These are phyloP conservation scores for Chenopodium berlandieri DNA, from an alignment of 148 eudicot genomes.

Conservation along the genomic window DNA sequence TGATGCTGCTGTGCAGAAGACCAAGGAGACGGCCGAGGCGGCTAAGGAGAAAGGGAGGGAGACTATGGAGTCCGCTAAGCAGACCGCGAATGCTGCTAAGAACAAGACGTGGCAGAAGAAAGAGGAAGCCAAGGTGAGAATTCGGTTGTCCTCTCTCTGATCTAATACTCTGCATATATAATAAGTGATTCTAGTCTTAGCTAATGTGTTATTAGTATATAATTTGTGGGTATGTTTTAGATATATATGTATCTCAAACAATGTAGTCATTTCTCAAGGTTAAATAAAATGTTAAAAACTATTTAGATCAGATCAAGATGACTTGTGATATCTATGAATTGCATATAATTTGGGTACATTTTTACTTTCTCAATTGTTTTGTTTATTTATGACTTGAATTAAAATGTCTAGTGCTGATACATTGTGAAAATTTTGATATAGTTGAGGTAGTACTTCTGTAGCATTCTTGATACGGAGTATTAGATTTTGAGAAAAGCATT, in stretches of 20 bases:
- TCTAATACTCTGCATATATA: too few species aligned
- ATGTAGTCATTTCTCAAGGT: background rate
- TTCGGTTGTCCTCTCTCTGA: conserved; percentile 30
- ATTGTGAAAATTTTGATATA: too few species aligned
- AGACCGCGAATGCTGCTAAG: conserved; percentile 18
- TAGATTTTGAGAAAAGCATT: too few species aligned
- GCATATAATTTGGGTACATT: background rate
- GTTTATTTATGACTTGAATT: too few species aligned
- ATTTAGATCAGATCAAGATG: background rate
- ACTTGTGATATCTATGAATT: background rate
- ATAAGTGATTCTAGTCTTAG: too few species aligned
- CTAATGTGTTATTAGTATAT: background rate
- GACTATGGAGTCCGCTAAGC: conserved; percentile 19
- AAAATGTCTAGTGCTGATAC: too few species aligned
- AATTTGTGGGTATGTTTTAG: background rate
- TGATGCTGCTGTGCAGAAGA: conserved; percentile 25
- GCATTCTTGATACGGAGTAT: too few species aligned
- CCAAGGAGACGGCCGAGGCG: conserved; percentile 25
- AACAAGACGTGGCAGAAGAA: conserved; percentile 27
- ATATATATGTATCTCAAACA: background rate
- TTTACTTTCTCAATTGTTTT: too few species aligned
- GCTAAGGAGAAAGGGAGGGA: conserved; percentile 19
- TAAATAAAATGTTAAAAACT: background rate
- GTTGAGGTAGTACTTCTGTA: too few species aligned
- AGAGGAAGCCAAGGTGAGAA: conserved; percentile 50